phyloP scores from a whole-genome alignment of 2,329 filamentous ascomycete genomes.

The Cytospora piceicola region DNA sequence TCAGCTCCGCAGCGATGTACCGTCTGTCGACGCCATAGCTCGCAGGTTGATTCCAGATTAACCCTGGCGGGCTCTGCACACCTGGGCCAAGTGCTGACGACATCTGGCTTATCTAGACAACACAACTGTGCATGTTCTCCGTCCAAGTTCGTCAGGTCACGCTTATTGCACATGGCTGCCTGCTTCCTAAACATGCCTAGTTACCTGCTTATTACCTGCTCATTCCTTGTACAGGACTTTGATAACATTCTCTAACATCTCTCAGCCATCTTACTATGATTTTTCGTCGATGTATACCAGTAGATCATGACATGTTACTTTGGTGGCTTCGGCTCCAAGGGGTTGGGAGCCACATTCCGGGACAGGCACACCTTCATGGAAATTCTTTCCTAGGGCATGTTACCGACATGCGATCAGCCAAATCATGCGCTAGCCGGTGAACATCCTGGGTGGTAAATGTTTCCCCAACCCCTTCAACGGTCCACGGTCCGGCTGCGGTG shows the following conservation, averaged over 20 bases:
- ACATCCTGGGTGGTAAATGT: not conserved
- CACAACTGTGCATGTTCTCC: not conserved
- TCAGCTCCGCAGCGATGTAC: not conserved
- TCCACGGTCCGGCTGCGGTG: not conserved
- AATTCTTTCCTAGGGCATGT: not conserved
- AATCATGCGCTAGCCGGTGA: not conserved
- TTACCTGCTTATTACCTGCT: not conserved
- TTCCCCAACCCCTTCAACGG: not conserved
- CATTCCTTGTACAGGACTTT: not conserved
- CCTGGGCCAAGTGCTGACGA: not conserved
- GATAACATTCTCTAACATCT: not conserved
- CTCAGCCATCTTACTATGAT: not conserved
- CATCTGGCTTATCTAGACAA: not conserved
- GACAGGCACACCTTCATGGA: not conserved
- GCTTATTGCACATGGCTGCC: not conserved
- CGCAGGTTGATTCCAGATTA: slow-evolving; percentile 15
- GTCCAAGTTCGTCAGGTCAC: not conserved
- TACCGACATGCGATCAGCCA: not conserved
- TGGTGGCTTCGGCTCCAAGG: not conserved
- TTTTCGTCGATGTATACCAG: not conserved
- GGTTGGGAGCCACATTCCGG: not conserved
- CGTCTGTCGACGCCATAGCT: not conserved
- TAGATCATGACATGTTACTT: not conserved
- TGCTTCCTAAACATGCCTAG: not conserved
- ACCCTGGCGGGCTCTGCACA: not conserved